Evolutionary conservation across 2,329 filamentous ascomycete genomes (phyloP).

Genomic region (Fusarium sp.): DNA sequence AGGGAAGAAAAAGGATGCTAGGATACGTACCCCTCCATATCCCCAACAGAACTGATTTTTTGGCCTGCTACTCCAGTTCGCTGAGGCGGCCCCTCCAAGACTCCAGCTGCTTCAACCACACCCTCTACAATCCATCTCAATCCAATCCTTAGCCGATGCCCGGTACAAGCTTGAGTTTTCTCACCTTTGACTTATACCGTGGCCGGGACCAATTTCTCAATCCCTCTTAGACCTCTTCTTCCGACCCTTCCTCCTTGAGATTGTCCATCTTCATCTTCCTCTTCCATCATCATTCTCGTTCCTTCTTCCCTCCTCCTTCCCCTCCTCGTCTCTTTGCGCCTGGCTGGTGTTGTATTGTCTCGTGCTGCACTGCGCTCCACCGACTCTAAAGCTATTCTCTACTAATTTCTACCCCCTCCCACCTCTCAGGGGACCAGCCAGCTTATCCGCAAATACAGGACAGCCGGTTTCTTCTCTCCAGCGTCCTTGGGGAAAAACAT

Average conservation of each 20-base stretch:
- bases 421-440: constrained; percentile 49
- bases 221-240: constrained; percentile 46
- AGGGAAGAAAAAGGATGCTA: constrained; percentile 38
- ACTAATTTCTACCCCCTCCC: constrained; percentile 49
- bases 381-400: constrained; percentile 44
- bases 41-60: constrained; percentile 61
- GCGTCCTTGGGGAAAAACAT: constrained; percentile 49
- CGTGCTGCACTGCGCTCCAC: constrained; percentile 47
- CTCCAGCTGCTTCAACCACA: constrained; percentile 45
- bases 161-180: constrained; percentile 48
- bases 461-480: constrained; percentile 44
- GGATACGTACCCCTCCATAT: constrained; percentile 53
- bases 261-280: constrained; percentile 48
- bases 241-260: constrained; percentile 45
- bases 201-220: constrained; percentile 45
- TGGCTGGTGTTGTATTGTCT: constrained; percentile 50
- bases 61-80: constrained; percentile 49
- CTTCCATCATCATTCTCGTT: constrained; percentile 36
- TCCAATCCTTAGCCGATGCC: constrained; percentile 36
- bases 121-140: constrained; percentile 34
- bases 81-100: constrained; percentile 48
- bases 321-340: constrained; percentile 37
- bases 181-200: constrained; percentile 51
- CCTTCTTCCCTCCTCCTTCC: constrained; percentile 34
- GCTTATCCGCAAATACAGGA: constrained; percentile 47